Base-by-base conservation (phyloP, 2,329 filamentous ascomycete genomes). In the Corinectria fuckeliana region DNA sequence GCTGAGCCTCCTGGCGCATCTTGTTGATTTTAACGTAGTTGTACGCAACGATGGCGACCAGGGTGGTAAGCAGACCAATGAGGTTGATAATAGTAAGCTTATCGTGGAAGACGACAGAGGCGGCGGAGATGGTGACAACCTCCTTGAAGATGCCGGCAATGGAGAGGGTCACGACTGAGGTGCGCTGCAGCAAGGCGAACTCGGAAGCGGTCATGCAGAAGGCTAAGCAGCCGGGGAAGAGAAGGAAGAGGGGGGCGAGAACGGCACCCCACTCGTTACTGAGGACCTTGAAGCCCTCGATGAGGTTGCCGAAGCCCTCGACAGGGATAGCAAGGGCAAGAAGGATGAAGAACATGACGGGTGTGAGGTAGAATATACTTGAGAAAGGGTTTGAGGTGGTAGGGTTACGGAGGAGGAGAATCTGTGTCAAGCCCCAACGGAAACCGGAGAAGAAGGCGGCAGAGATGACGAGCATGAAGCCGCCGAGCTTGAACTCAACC, bases 81-180 rank as follows among this genome's bases (percentile, higher is more conserved):
- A 97, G 80, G 75, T 99, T 99, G 80, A 99, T 87, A 0, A 89
- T 81, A 0, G 93, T 97, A 44, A 99, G 85, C 48, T 85, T 86
- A 74, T 99, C 95, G 69, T 95, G 86, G 80, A 97, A 99, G 4
- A 97, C 88, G 25, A 96, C 75, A 8, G 92, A 91, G 0, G 94
- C 94, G 1, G 92, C 93, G 38, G 87, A 89, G 71, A 99, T 98
- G 13, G 95, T 99, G 55, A 99, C 89, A 38, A 98, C 95, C 79
- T 99, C 95, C 76, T 99, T 99, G 83, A 99, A 98, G 62, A 99
- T 98, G 61, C 95, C 95, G 63, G 93, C 96, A 68, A 99, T 97
- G 50, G 91, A 96, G 44, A 99, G 84, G 0, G 95, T 98, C 50
- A 99, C 95, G 52, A 99, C 95, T 1, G 91, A 96, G 1, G 94